Base-by-base conservation (phyloP, 176 grass and related monocot species). In the Paspalum notatum region DNA sequence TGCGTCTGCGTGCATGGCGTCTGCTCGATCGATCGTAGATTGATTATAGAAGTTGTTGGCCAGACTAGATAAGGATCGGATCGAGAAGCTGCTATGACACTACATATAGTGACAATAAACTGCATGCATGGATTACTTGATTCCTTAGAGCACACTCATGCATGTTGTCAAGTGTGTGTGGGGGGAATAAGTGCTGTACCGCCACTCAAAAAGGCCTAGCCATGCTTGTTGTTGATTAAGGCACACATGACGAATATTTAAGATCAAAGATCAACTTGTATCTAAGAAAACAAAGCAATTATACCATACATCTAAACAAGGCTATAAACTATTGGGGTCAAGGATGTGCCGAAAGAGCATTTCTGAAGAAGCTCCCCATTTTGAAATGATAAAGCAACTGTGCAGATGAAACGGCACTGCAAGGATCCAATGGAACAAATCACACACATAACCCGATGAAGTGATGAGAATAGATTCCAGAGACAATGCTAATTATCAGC, bases 331-430 rank as follows among this genome's bases (percentile, higher is more conserved):
- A n/a, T n/a, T n/a, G n/a, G n/a, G n/a, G n/a, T n/a, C n/a, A n/a
- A n/a, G n/a, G n/a, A n/a, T n/a, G n/a, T n/a, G n/a, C n/a, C n/a
- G n/a, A n/a, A n/a, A n/a, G 39, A 71, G 85, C 2, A 87, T 72
- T 73, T 32, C 2, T 32, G 32, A 32, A 32, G 79, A 83, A 87
- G 66, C 56, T 83, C 83, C 72, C 63, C 66, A 41, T 59, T 82
- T 87, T 77, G 67, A 79, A 83, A 75, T 43, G 58, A 37, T 72
- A 32, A 39, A 20, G 47, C 9, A 10, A 6, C 57, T 20, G 80
- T 69, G 41, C 11, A 11, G 9, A 11, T n/a, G 39, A 4, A 67
- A 43, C 18, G 44, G 4, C 9, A 67, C 18, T 5, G 43, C 75
- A 15, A 8, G 52, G 37, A 53, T 84, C 81, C 52, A 54, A 59